Conservation (phyloP, 768 basidiomycete species). For the Serendipita sp. region DNA sequence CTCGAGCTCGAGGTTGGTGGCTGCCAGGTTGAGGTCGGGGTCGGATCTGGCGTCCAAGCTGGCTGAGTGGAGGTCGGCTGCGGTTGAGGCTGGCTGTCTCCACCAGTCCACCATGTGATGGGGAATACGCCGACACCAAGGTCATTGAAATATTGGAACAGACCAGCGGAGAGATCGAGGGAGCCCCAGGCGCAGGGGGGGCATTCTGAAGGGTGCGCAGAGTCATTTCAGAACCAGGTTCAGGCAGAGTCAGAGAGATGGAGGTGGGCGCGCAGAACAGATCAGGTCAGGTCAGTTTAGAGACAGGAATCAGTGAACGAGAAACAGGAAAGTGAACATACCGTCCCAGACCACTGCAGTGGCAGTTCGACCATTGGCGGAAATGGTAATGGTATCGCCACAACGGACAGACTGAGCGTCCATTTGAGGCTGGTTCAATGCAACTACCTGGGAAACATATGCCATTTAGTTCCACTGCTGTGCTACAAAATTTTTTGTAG, state of each 20-base stretch:
- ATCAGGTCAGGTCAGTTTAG: neutral
- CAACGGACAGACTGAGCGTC: neutral
- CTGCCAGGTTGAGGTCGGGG: neutral
- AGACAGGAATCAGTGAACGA: neutral
- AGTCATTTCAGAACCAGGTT: too few relatives aligned
- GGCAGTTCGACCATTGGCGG: neutral
- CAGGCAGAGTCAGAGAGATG: too few relatives aligned
- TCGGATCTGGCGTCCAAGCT: neutral
- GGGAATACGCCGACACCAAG: slow-evolving; percentile 4
- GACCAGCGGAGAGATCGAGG: slow-evolving; percentile 5
- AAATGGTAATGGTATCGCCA: neutral
- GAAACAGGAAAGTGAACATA: neutral
- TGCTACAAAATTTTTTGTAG: neutral
- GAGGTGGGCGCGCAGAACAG: too few relatives aligned
- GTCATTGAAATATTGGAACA: neutral
- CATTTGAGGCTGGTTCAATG: neutral
- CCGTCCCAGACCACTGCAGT: neutral
- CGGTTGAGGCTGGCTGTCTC: neutral
- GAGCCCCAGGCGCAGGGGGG: slow-evolving; percentile 4
- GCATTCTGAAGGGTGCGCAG: neutral
- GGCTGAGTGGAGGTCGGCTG: neutral
- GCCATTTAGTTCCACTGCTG: too few relatives aligned
- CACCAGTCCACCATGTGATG: slow-evolving; percentile 2
- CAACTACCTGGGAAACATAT: neutral
- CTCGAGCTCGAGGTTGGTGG: neutral